Conservation (phyloP, 1,284 basidiomycete species). For the Earliella scabrosa region DNA sequence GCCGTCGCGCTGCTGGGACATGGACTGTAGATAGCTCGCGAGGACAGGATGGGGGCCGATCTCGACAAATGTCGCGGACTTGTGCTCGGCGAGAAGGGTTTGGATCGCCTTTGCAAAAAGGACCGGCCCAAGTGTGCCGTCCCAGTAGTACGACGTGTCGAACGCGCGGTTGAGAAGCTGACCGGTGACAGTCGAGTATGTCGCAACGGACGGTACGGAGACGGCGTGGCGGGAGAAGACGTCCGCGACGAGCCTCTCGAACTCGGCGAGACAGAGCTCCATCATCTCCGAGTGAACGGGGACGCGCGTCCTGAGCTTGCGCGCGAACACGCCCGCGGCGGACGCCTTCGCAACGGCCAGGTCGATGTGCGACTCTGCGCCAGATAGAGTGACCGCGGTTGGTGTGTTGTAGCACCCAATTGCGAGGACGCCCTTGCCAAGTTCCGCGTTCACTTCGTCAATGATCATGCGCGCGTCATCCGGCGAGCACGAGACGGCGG, state of each 20-base stretch:
- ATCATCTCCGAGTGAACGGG: conserved; percentile 40
- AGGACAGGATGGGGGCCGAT: conserved; percentile 43
- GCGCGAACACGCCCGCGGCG: conserved; percentile 35
- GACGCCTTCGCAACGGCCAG: conserved; percentile 31
- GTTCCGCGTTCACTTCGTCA: conserved; percentile 13
- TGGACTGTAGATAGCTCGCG: conserved; percentile 33
- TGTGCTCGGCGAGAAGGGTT: conserved; percentile 21
- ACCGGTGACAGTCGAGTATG: conserved; percentile 33
- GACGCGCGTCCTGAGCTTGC: conserved; percentile 35
- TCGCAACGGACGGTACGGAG: conserved; percentile 16
- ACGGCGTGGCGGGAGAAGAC: conserved; percentile 32
- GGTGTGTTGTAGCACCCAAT: conserved; percentile 44
- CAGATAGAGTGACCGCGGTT: conserved; percentile 39
- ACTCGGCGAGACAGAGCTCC: conserved; percentile 35
- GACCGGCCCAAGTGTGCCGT: conserved; percentile 37
- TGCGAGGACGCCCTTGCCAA: conserved; percentile 29
- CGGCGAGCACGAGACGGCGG: conserved; percentile 41
- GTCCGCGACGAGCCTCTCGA: conserved; percentile 24
- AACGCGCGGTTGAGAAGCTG: conserved; percentile 19
- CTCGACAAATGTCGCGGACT: conserved; percentile 35
- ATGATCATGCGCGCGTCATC: conserved; percentile 30
- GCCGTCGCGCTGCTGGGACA: conserved; percentile 18
- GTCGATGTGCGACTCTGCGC: conserved; percentile 34
- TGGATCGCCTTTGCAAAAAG: conserved; percentile 32
- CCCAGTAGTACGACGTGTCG: conserved; percentile 41